A percentile compares a stretch with the other conserved stretches of the same genome.
phyloP scores from a whole-genome alignment of 2,329 filamentous ascomycete species.

The Alternaria sp. region DNA sequence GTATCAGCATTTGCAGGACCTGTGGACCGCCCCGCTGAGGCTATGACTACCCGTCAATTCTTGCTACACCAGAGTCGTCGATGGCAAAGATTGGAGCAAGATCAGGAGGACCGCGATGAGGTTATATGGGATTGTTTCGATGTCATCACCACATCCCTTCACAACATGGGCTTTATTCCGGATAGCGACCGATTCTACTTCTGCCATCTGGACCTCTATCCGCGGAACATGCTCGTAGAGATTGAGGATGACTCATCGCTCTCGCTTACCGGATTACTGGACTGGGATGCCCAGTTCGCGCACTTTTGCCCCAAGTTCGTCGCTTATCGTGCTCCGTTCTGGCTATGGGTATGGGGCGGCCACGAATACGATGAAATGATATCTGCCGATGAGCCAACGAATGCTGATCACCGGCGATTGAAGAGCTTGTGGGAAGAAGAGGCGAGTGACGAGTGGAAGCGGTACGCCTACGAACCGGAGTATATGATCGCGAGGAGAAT shows the following conservation, averaged over 20 bases:
- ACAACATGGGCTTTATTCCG: not conserved
- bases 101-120: not conserved
- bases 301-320: constrained; percentile 26
- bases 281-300: constrained; percentile 29
- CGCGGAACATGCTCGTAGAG: constrained; percentile 29
- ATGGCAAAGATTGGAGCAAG: not conserved
- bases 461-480: constrained; percentile 27
- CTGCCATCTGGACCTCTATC: constrained; percentile 18
- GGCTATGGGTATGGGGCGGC: constrained; percentile 20
- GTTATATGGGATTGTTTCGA: constrained; percentile 10
- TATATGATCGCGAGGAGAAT: constrained; percentile 20
- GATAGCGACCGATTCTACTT: constrained; percentile 15
- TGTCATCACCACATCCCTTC: not conserved
- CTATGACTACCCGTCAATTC: not conserved
- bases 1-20: not conserved
- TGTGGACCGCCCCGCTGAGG: not conserved
- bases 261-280: constrained; percentile 27
- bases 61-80: not conserved
- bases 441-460: constrained; percentile 25
- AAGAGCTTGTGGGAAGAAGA: constrained; percentile 1
- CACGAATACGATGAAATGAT: constrained; percentile 20
- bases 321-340: constrained; percentile 21
- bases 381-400: constrained; percentile 1
- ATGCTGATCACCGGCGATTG: constrained; percentile 21
- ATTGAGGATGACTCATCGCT: constrained; percentile 6